Evolutionary conservation across 2,329 filamentous ascomycete genomes (phyloP), one percentile per base, ranked within the genome.

Genomic region (Trichoderma afroharzianum): DNA sequence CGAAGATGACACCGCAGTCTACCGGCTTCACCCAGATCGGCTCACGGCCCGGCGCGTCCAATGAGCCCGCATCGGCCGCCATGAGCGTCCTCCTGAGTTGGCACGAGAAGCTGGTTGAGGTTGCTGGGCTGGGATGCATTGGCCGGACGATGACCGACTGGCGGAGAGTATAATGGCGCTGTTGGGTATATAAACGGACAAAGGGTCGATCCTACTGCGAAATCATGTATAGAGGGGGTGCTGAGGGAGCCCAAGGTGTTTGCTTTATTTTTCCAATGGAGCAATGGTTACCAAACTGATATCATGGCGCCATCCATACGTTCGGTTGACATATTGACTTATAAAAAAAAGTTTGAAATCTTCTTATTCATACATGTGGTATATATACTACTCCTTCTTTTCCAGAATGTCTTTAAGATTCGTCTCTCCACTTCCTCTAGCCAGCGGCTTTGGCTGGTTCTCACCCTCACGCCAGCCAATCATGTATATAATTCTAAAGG

Each of bases 51-150:
- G 85, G 84, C 30, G 84, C 78, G 9, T 79, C 84, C 47, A 88
- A 85, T 79, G 89, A 91, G 79, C 92, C 93, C 61, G 91, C 93
- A 73, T 93, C 93, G 43, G 91, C 94, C 71, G 92, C 92, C 68
- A 98, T 98, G 96, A 98, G 96, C 80, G 96, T 99, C 66, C 82
- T 99, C 80, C 85, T 99, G 76, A 98, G 94, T 83, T 99, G 96
- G 96, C 96, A 99, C 80, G 96, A 99, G 86, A 99, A 98, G 88
- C 88, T 98, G 74, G 94, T 98, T 5, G 96, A 99, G 78, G 91
- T 98, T 78, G 93, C 94, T 47, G 96, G 96, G 28, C 86, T 94
- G 76, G 96, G 96, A 58, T 94, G 93, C 81, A 96, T 99, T 82
- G 93, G 94, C 74, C 90, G 96, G 77, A 94, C 94, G 75, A 98